Evolutionary conservation across 176 grass and related monocot species (phyloP), one percentile per base, ranked within the genome.

Genomic region (Aegilops bicornis): DNA sequence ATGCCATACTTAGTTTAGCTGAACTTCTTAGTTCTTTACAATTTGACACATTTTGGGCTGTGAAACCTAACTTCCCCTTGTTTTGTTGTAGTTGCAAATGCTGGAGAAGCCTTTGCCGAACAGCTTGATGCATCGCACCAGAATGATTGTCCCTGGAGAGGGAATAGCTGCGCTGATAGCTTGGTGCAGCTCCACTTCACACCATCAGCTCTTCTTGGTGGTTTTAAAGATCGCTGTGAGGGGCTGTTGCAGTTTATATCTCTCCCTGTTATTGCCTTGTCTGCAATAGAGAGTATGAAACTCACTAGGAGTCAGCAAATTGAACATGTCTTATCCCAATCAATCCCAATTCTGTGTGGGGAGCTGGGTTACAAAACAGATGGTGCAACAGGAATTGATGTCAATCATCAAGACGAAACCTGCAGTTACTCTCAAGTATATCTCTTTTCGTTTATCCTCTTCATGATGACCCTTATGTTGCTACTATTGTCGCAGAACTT

Each of bases 181-280:
- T 70, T 97, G 82, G 94, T 94, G 48, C 97, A 99, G 73, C 96
- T 99, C 76, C 94, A 93, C 87, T 89, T 91, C 20, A 94, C 90
- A 39, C 80, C 90, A 69, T 88, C 87, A 64, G 85, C 97, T 73
- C 88, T 99, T 79, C 82, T 97, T 79, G 97, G 94, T 54, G 97
- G 97, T 61, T 99, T 91, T 82, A 99, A 99, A 88, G 97, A 99
- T 79, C 88, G 97, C 1, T 99, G 88, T 82, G 97, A 99, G 74
- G 92, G 89, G 36, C 84, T 99, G 29, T 73, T 97, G 77, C 97
- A 99, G 61, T 97, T 99, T 87, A 64, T 58, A 52, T 92, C 89
- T 75, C 92, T 99, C 88, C 97, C 97, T 5, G 13, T 91, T 37
- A 92, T 99, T 82, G 90, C 97, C 24, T 85, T 78, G 61, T 90